Evolutionary conservation across 129 eudicot genomes (phyloP).

Genomic region (Smallanthus sonchifolius): DNA sequence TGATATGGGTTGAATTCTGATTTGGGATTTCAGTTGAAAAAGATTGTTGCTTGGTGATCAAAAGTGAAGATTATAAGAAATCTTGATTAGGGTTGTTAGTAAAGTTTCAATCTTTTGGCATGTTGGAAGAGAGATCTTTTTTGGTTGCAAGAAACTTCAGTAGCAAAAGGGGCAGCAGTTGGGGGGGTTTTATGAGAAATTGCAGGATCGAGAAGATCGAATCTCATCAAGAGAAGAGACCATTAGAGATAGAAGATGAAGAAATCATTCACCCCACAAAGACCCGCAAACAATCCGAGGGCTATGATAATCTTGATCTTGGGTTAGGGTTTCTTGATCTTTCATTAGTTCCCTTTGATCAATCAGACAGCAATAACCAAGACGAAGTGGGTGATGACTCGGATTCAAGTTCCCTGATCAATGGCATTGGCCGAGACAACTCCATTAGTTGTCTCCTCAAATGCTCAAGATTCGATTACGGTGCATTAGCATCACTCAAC

Average conservation of each 20-base stretch:
- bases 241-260: conserved; percentile 44
- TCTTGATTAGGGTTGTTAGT: conserved; percentile 22
- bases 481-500: conserved; percentile 64
- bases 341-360: conserved; percentile 29
- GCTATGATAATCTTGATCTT: conserved; percentile 30
- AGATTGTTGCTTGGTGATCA: conserved; percentile 26
- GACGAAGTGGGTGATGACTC: conserved; percentile 23
- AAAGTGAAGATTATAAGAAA: conserved; percentile 18
- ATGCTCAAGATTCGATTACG: conserved; percentile 72
- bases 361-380: conserved; percentile 25
- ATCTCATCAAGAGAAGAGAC: conserved; percentile 45
- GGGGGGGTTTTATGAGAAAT: conserved; percentile 71
- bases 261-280: conserved; percentile 33
- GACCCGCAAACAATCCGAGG: conserved; percentile 25
- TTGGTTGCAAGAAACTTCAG: conserved; percentile 53
- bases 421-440: conserved; percentile 63
- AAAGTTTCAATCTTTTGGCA: conserved; percentile 29
- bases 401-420: conserved; percentile 60
- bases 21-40: conserved; percentile 38
- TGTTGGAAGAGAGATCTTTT: conserved; percentile 79
- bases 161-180: conserved; percentile 40
- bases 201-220: conserved; percentile 50
- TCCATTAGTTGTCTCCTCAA: conserved; percentile 58
- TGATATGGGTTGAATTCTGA: conserved; percentile 8
- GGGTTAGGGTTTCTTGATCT: conserved; percentile 37